Base-by-base conservation (phyloP, 345 rosid species). In the Euphorbia tirucalli region DNA sequence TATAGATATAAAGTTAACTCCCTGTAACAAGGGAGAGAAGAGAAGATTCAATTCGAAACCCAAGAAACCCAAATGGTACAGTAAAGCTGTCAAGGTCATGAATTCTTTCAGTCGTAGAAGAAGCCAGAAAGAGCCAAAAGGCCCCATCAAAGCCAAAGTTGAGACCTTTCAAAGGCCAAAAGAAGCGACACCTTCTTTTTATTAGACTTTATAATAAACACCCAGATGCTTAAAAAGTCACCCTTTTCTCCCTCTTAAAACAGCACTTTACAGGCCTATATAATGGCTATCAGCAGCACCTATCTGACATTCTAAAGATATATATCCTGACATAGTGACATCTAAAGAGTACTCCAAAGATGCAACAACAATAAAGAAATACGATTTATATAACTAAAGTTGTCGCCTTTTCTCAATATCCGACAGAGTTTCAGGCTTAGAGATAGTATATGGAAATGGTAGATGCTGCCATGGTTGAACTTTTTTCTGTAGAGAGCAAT, bases 231-330 rank as follows among this genome's bases (percentile, higher is more conserved):
- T 50, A n/a, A 70, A 59, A 31, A n/a, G 31, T 61, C 10, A 16
- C 13, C 27, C 50, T 48, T 60, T 49, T 16, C 28, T 44, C 30
- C 14, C 61, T 24, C n/a, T n/a, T n/a, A n/a, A n/a, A n/a, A n/a
- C n/a, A n/a, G n/a, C n/a, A n/a, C 46, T 72, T 46, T 48, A 70
- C 84, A 83, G 87, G 86, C 82, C 77, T 74, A 66, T 74, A 57
- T 15, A 31, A 31, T 58, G 65, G 58, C 77, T 46, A 54, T 18
- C 19, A 4, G 57, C 66, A 55, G 71, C 35, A 56, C 41, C 76
- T 72, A 44, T 71, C 86, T 82, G 86, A 84, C 87, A 80, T 82
- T 79, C 85, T 77, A 71, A 70, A 84, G 85, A n/a, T n/a, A n/a
- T n/a, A 79, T 84, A 73, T 66, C 71, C 72, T n/a, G n/a, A n/a